These are phyloP conservation scores for Brassica rapa DNA, from an alignment of 345 rosid genomes.

Conservation along the genomic window DNA sequence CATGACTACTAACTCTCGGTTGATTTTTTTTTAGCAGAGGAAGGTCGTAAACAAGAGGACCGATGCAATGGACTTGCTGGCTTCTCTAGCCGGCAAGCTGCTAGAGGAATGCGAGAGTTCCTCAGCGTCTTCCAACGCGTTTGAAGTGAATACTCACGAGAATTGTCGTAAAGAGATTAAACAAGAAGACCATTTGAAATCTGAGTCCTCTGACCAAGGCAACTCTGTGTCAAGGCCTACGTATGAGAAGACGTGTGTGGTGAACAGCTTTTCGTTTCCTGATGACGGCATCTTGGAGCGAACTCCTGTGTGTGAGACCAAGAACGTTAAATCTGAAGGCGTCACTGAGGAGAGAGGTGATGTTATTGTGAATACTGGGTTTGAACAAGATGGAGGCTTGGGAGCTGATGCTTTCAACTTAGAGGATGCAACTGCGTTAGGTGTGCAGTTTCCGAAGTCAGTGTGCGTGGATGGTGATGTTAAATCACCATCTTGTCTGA, in stretches of 20 bases:
- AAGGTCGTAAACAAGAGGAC: conserved; percentile 48
- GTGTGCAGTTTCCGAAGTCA: conserved; percentile 42
- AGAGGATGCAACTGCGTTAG: conserved; percentile 47
- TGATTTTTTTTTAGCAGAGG: conserved; percentile 45
- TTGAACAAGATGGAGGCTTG: conserved; percentile 37
- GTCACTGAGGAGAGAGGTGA: conserved; percentile 41
- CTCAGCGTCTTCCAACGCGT: conserved; percentile 72
- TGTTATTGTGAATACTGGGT: conserved; percentile 45
- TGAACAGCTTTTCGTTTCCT: conserved; percentile 41
- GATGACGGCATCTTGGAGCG: conserved; percentile 49
- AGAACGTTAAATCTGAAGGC: conserved; percentile 36
- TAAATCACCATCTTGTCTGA: conserved; percentile 38
- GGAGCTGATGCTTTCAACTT: conserved; percentile 35
- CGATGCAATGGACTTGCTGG: conserved; percentile 77
- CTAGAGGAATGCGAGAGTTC: conserved; percentile 82
- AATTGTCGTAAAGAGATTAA: conserved; percentile 35
- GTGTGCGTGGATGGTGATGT: conserved; percentile 43
- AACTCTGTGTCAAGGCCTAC: conserved; percentile 46
- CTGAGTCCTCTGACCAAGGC: conserved; percentile 54
- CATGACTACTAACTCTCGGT: conserved; percentile 9
- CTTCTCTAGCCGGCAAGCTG: conserved; percentile 89
- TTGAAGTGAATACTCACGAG: conserved; percentile 56
- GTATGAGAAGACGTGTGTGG: conserved; percentile 41
- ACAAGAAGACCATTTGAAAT: conserved; percentile 46
- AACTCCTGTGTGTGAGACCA: conserved; percentile 43